phyloP scores from a whole-genome alignment of 352 stramenopile species.

The Phytophthora agathidicida region DNA sequence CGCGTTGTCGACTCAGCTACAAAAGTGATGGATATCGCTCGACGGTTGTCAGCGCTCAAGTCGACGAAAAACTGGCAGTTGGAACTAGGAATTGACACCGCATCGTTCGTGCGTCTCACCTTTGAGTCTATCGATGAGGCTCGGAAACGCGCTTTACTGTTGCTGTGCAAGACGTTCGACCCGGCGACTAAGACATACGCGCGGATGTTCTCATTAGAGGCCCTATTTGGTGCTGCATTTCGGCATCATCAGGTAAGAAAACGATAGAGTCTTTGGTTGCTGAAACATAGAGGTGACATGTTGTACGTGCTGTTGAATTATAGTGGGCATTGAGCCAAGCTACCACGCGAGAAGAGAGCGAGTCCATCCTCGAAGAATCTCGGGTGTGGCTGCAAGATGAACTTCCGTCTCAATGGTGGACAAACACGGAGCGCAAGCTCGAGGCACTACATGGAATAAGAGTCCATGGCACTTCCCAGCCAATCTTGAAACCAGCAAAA shows the following conservation, averaged over 20 bases:
- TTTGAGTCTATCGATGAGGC: slow-evolving; percentile 80
- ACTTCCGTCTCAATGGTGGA: slow-evolving; percentile 64
- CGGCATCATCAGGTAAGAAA: slow-evolving; percentile 63
- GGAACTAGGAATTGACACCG: slow-evolving; percentile 35
- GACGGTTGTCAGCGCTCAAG: slow-evolving; percentile 37
- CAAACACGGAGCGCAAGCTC: slow-evolving; percentile 30
- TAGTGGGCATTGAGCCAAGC: slow-evolving; percentile 64
- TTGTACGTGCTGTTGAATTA: slow-evolving; percentile 12
- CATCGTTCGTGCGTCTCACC: slow-evolving; percentile 69
- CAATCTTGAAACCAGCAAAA: slow-evolving; percentile 5
- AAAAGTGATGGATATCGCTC: slow-evolving; percentile 53
- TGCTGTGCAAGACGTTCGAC: slow-evolving; percentile 83
- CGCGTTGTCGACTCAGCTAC: slow-evolving; percentile 41
- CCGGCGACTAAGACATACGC: slow-evolving; percentile 60
- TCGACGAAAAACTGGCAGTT: slow-evolving; percentile 33
- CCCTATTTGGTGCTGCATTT: slow-evolving; percentile 54
- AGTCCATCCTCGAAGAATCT: slow-evolving; percentile 36
- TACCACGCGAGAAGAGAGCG: slow-evolving; percentile 36
- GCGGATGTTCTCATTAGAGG: slow-evolving; percentile 65
- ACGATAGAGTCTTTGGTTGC: no score
- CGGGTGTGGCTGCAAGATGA: slow-evolving; percentile 48
- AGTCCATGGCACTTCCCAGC: slow-evolving; percentile 1
- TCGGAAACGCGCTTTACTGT: slow-evolving; percentile 61
- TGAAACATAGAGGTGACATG: neutral
- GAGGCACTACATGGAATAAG: neutral